These are phyloP conservation scores for Haematococcus sp. DNA, from an alignment of 139 green algal genomes.

Conservation along the genomic window DNA sequence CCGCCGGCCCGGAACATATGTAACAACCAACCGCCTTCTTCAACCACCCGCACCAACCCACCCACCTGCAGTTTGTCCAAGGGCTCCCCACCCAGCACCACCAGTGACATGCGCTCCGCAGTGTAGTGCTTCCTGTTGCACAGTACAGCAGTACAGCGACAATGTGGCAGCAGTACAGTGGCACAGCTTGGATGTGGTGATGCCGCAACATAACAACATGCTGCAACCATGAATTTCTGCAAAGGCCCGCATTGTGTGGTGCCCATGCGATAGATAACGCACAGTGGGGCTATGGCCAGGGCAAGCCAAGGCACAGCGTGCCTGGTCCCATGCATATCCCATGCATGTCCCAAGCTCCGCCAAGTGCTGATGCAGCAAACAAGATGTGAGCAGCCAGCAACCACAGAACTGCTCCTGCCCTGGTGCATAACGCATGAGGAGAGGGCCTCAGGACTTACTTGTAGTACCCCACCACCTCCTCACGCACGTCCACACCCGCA, in stretches of 20 bases:
- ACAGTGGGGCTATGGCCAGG: too few relatives aligned
- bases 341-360: not conserved
- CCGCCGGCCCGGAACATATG: too few relatives aligned
- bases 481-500: constrained; percentile 65
- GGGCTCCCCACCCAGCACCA: constrained; percentile 84
- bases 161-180: not conserved
- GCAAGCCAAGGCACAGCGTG: not conserved
- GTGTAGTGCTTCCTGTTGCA: constrained; percentile 76
- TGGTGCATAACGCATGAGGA: too few relatives aligned
- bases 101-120: constrained; percentile 88
- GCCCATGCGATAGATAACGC: too few relatives aligned
- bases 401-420: too few relatives aligned
- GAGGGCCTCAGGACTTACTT: constrained; percentile 24
- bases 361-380: not conserved
- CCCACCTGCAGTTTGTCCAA: constrained; percentile 71
- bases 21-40: too few relatives aligned
- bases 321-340: not conserved
- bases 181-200: too few relatives aligned
- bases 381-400: too few relatives aligned
- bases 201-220: too few relatives aligned
- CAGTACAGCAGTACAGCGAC: not conserved
- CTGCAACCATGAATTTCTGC: too few relatives aligned
- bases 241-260: too few relatives aligned
- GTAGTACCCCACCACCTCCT: constrained; percentile 83
- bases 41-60: constrained; percentile 10